A percentile compares a stretch with the other conserved stretches of the same genome.
These are phyloP conservation scores for Pseudoscleropodium purum DNA, from an alignment of 225 moss, liverwort and hornwort genomes.

Conservation along the genomic window DNA sequence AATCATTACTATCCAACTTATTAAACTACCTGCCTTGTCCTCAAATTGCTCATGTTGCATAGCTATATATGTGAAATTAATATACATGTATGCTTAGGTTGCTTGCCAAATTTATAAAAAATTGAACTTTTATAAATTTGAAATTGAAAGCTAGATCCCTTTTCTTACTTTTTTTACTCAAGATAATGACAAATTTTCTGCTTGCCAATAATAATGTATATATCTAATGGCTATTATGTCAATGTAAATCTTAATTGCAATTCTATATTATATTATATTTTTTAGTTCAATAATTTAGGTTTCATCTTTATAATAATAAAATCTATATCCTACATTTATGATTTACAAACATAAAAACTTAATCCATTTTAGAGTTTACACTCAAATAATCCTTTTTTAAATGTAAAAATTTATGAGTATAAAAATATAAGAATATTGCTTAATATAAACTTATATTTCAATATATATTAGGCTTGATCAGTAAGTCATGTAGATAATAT, in stretches of 20 bases:
- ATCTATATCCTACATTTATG: too few species aligned
- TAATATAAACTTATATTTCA: neutral
- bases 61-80: neutral
- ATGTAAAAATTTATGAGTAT: neutral
- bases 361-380: neutral
- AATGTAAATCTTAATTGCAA: too few species aligned
- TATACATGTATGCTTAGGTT: neutral
- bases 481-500: too few species aligned
- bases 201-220: neutral
- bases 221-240: neutral
- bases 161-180: neutral
- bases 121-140: neutral
- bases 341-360: neutral
- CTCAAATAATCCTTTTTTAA: too few species aligned
- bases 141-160: neutral
- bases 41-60: neutral
- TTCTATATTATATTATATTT: neutral
- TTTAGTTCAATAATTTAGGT: neutral
- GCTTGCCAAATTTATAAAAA: neutral
- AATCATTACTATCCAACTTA: neutral
- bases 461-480: too few species aligned
- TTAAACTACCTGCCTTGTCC: neutral
- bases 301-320: neutral
- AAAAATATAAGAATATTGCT: fast-evolving
- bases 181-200: neutral